Conservation (phyloP, 345 rosid genomes). For the Firmiana major region DNA sequence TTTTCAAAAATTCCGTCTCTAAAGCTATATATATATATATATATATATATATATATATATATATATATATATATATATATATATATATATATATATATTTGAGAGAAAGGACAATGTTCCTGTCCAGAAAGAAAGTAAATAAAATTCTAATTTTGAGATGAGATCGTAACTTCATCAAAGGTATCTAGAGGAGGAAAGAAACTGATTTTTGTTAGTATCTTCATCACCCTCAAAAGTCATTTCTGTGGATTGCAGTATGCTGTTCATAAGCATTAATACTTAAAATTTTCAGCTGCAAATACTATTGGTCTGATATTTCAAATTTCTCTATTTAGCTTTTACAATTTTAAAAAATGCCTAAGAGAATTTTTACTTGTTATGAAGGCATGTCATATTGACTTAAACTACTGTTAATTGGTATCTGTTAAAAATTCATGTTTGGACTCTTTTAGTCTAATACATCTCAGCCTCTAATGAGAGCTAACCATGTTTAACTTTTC, state of each 20-base stretch:
- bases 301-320: neutral
- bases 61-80: no score
- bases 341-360: no score
- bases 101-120: neutral
- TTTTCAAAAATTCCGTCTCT: neutral
- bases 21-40: neutral
- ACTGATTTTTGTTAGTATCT: neutral
- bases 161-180: neutral
- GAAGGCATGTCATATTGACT: neutral
- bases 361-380: neutral
- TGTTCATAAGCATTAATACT: neutral
- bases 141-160: neutral
- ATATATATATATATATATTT: no score
- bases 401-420: neutral
- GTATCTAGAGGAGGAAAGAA: neutral
- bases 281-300: neutral
- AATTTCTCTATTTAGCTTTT: constrained; percentile 2
- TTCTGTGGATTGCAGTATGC: neutral
- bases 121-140: neutral
- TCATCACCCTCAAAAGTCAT: neutral
- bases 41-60: no score
- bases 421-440: neutral
- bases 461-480: neutral
- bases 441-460: neutral
- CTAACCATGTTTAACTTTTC: neutral